Base-by-base conservation (phyloP, 2,329 filamentous ascomycete species). In the Aspergillus ustus region DNA sequence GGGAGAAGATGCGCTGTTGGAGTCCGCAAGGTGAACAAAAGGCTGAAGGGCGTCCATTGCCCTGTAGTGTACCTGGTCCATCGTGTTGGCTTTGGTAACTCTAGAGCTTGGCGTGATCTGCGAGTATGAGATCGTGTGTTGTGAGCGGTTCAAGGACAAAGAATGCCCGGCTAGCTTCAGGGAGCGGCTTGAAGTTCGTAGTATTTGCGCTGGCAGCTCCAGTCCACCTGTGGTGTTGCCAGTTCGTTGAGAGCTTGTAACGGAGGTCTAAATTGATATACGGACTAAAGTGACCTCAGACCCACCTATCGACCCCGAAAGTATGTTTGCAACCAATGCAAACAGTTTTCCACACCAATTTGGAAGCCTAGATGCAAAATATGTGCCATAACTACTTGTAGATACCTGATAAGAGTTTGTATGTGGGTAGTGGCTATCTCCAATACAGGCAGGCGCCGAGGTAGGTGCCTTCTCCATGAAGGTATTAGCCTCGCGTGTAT, bases 1-100 rank as follows among this genome's bases (percentile, higher is more conserved):
- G 45, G 92, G 89, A 11, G 93, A 92, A 7, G 87, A 72, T 19
- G 75, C 73, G 52, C 75, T 91, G 65, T 92, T 92, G 11, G 92
- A 91, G 75, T 93, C 95, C 72, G 91, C 90, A 66, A 97, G 90
- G 56, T 91, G 90, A 63, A 99, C 82, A 81, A 94, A 98, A n/a
- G 93, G 93, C 83, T 97, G 82, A 11, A 84, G 81, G 58, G 81
- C 87, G 67, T 88, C 87, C 66, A 89, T 79, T 40, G 80, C 81
- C 68, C 83, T 83, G 53, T 81, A 72, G 66, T 83, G 80, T 66
- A 75, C 72, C 63, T 81, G 79, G 60, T 83, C 79, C 81, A 83
- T 83, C 45, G 43, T 46, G 46, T 43, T 51, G 48, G 28, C 8
- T 17, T 49, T 49, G 56, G 22, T 43, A 45, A 29, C n/a, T 37